Evolutionary conservation across 208 protist genomes (phyloP).

Genomic region (Leishmania major): DNA sequence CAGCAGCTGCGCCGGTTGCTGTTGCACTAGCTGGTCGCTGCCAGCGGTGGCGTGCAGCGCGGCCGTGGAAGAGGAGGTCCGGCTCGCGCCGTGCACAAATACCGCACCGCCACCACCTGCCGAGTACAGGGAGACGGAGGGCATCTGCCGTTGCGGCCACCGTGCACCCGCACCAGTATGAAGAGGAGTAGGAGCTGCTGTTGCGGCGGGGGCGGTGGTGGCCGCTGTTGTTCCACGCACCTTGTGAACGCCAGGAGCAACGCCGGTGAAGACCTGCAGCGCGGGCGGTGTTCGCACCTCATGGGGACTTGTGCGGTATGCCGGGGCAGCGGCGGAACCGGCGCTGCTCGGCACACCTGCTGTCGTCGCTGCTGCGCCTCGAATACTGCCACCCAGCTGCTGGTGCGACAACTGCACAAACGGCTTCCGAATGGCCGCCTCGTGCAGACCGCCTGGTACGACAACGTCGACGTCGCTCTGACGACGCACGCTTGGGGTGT

Average conservation of each 20-base stretch:
- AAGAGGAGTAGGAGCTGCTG: neutral
- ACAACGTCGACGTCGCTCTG: neutral
- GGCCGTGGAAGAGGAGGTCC: neutral
- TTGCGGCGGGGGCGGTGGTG: neutral
- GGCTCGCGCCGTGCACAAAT: neutral
- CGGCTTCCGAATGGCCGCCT: slow-evolving; percentile 5
- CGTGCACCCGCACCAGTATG: neutral
- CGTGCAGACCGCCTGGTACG: neutral
- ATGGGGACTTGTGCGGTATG: slow-evolving; percentile 19
- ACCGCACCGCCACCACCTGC: neutral
- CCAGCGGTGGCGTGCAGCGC: neutral
- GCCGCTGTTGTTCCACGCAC: neutral
- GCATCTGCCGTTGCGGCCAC: slow-evolving; percentile 10
- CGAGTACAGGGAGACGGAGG: slow-evolving; percentile 19
- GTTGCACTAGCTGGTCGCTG: neutral
- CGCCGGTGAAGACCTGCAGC: slow-evolving; percentile 22
- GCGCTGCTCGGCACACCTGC: neutral
- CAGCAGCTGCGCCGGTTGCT: neutral
- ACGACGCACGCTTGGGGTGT: slow-evolving; percentile 23
- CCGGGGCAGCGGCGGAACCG: neutral
- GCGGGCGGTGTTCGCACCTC: slow-evolving; percentile 28
- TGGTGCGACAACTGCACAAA: slow-evolving; percentile 17
- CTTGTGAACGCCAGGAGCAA: neutral
- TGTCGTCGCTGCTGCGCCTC: neutral
- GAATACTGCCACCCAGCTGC: neutral